Conservation (phyloP, 1,139 yeast genomes). For the Protomyces gravidus region DNA sequence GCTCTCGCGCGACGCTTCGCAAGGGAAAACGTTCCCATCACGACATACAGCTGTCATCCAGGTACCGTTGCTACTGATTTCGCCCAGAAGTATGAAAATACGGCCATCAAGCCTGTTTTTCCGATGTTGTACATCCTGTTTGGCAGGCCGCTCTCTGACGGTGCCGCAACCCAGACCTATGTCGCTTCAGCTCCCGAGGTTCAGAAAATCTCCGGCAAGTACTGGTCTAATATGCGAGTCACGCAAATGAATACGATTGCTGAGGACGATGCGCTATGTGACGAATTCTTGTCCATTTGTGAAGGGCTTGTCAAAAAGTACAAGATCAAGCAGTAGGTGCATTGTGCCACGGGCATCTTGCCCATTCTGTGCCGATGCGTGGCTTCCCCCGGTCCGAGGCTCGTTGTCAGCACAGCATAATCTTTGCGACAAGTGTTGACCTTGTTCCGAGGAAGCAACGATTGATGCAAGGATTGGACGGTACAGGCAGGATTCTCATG, state of each 20-base stretch:
- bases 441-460: no score
- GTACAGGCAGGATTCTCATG: no score
- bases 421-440: no score
- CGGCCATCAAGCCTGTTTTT: constrained; percentile 46
- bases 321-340: constrained; percentile 3
- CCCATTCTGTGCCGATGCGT: no score
- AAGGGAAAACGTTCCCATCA: background rate
- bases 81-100: background rate
- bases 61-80: constrained; percentile 21
- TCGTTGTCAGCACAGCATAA: no score
- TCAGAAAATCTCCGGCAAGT: constrained; percentile 3
- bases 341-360: no score
- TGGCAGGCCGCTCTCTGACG: constrained; percentile 51
- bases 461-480: no score
- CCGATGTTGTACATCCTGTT: constrained; percentile 68
- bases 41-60: constrained; percentile 8
- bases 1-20: constrained; percentile 3
- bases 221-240: constrained; percentile 22
- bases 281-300: constrained; percentile 12
- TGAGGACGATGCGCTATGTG: constrained; percentile 6
- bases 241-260: constrained; percentile 5
- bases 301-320: constrained; percentile 24
- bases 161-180: constrained; percentile 24
- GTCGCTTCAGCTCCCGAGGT: constrained; percentile 17
- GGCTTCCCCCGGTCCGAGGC: no score